A percentile compares a stretch with the other conserved stretches of the same genome.
These are phyloP conservation scores for Coniochaeta prunicola DNA, from an alignment of 2,329 filamentous ascomycete species.

Conservation along the genomic window DNA sequence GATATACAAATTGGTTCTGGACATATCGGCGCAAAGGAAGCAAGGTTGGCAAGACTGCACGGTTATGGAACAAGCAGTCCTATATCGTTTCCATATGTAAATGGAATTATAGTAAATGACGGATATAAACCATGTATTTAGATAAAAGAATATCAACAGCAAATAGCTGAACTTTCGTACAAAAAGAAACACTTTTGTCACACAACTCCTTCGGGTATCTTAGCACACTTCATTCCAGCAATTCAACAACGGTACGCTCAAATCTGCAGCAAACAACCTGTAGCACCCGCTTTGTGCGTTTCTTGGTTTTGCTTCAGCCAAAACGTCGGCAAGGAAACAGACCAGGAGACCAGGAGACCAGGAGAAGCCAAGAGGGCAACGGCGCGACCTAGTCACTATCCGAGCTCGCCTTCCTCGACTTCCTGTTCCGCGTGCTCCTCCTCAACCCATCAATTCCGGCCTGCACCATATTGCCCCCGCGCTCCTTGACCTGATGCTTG, in stretches of 20 bases:
- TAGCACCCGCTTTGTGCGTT: not conserved
- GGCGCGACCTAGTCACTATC: not conserved
- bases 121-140: too few relatives aligned
- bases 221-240: too few relatives aligned
- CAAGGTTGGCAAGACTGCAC: not conserved
- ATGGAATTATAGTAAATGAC: too few relatives aligned
- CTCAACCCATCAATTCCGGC: conserved; percentile 24
- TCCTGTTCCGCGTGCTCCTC: conserved; percentile 14
- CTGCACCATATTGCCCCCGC: conserved; percentile 24
- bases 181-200: too few relatives aligned
- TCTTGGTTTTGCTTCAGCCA: too few relatives aligned
- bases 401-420: not conserved
- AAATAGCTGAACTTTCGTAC: too few relatives aligned
- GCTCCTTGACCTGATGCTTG: conserved; percentile 42
- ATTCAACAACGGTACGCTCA: too few relatives aligned
- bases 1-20: too few relatives aligned
- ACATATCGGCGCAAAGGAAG: not conserved
- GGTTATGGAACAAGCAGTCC: not conserved
- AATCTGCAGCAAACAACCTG: too few relatives aligned
- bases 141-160: too few relatives aligned
- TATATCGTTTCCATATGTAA: not conserved
- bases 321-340: too few relatives aligned
- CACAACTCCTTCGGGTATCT: too few relatives aligned
- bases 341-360: not conserved
- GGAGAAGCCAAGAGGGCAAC: not conserved